phyloP scores from a whole-genome alignment of 164 flowering plant genomes.

The Brasenia schreberi region DNA sequence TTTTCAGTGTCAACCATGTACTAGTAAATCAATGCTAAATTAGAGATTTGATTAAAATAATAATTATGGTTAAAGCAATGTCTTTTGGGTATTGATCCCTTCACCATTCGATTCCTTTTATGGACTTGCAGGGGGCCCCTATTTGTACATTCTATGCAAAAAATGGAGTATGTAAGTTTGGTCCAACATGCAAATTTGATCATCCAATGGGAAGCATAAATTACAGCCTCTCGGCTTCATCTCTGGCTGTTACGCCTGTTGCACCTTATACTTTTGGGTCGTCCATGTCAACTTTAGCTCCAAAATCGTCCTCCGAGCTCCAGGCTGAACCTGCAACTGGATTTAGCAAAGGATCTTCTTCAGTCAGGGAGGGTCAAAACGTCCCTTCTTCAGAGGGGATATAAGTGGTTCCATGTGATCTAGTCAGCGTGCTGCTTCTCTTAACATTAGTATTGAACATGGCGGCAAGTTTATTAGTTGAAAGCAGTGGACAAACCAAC shows the following conservation, averaged over 20 bases:
- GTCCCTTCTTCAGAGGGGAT: slow-evolving; percentile 30
- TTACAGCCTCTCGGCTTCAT: slow-evolving; percentile 94
- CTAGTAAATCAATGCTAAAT: too few species aligned
- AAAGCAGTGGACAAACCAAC: background rate
- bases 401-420: slow-evolving; percentile 49
- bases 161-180: slow-evolving; percentile 81
- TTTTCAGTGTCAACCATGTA: too few species aligned
- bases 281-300: slow-evolving; percentile 61
- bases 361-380: slow-evolving; percentile 27
- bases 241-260: slow-evolving; percentile 88
- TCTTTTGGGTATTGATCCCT: too few species aligned
- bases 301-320: slow-evolving; percentile 79
- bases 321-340: background rate
- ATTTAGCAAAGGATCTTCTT: background rate
- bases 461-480: background rate
- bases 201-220: slow-evolving; percentile 68
- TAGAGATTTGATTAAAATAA: too few species aligned
- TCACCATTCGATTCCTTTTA: too few species aligned
- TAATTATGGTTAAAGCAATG: too few species aligned
- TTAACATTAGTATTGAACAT: slow-evolving; percentile 14
- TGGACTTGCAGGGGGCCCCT: slow-evolving; percentile 47
- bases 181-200: slow-evolving; percentile 76
- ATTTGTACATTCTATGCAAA: slow-evolving; percentile 59
- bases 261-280: slow-evolving; percentile 90
- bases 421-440: slow-evolving; percentile 29